These are phyloP conservation scores for Psilocybe cyanescens DNA, from an alignment of 768 basidiomycete species.

Conservation along the genomic window DNA sequence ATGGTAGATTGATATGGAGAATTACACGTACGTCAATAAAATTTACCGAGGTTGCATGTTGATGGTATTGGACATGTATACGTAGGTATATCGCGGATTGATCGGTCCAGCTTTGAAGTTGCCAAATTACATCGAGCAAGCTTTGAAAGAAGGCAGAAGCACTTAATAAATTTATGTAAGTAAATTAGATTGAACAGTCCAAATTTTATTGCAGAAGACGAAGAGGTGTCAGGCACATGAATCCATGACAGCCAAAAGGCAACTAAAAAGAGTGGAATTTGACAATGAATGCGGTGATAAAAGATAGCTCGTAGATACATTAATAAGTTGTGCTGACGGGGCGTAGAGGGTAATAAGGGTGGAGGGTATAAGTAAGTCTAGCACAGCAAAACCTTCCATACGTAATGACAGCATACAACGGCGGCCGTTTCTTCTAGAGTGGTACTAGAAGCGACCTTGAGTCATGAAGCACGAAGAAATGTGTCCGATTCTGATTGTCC, in stretches of 20 bases:
- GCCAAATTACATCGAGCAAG: too few relatives aligned
- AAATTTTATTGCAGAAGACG: background rate
- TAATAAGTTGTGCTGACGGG: background rate
- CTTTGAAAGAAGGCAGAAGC: too few relatives aligned
- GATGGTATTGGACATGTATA: too few relatives aligned
- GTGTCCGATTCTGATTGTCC: background rate
- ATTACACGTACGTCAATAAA: too few relatives aligned
- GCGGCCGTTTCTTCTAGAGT: background rate
- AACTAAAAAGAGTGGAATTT: background rate
- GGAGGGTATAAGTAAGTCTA: conserved; percentile 2
- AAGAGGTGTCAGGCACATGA: background rate
- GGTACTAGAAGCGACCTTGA: background rate
- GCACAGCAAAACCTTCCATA: background rate
- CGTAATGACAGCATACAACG: background rate
- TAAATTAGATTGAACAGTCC: too few relatives aligned
- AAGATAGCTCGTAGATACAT: conserved; percentile 5
- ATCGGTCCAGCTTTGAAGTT: too few relatives aligned
- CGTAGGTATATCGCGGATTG: too few relatives aligned
- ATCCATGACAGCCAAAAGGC: too few relatives aligned
- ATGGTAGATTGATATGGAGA: too few relatives aligned
- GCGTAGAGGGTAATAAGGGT: background rate
- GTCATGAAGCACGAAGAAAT: background rate
- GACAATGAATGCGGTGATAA: conserved; percentile 10
- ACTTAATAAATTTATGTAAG: too few relatives aligned
- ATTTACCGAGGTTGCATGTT: too few relatives aligned